Evolutionary conservation across 495 filamentous ascomycete species (phyloP).

Genomic region (Eremomyces bilateralis): DNA sequence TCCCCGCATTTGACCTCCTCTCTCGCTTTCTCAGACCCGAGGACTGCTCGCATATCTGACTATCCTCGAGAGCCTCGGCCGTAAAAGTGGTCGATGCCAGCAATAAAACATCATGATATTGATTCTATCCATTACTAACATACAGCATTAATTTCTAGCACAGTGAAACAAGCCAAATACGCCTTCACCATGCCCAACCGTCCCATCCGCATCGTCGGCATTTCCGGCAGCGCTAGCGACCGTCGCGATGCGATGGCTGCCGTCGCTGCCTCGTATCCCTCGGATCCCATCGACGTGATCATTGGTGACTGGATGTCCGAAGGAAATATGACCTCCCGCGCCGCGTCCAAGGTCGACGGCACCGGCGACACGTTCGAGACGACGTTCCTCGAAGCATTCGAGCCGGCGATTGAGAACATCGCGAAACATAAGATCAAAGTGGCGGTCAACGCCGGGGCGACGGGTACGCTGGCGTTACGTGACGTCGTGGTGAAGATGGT

Average conservation of each 20-base stretch:
- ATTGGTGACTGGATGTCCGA: constrained; percentile 37
- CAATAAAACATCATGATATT: no score
- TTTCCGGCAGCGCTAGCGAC: constrained; percentile 32
- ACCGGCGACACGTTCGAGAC: constrained; percentile 24
- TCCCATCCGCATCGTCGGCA: constrained; percentile 6
- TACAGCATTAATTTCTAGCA: no score
- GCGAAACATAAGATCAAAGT: constrained; percentile 31
- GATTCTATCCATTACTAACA: no score
- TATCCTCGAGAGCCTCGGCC: no score
- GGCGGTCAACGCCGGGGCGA: constrained; percentile 35
- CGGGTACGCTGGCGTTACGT: constrained; percentile 27
- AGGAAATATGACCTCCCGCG: constrained; percentile 28
- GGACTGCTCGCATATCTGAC: no score
- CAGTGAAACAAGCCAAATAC: no score
- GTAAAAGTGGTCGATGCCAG: no score
- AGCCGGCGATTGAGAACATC: constrained; percentile 29
- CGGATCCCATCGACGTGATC: constrained; percentile 32
- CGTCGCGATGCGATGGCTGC: constrained; percentile 32
- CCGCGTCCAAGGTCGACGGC: constrained; percentile 23
- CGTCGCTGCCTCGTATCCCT: constrained; percentile 26
- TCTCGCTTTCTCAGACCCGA: no score
- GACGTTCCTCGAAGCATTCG: constrained; percentile 30
- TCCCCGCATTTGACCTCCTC: no score
- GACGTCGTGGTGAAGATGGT: constrained; percentile 26
- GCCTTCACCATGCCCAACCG: no score